phyloP scores from a whole-genome alignment of 1,139 yeast species.

The Kodamaea suecica region DNA sequence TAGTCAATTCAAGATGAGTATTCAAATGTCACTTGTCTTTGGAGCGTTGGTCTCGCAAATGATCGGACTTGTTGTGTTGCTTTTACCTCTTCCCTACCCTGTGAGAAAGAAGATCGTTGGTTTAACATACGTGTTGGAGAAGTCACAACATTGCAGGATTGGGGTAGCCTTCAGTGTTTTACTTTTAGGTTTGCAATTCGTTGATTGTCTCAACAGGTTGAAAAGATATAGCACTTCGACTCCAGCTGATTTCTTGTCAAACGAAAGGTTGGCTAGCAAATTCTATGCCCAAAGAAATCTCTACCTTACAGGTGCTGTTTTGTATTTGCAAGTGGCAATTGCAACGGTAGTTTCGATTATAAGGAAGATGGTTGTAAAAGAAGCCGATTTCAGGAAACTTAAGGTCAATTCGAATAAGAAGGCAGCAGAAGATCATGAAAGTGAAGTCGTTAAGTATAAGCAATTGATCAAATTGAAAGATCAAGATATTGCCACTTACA shows the following conservation, averaged over 20 bases:
- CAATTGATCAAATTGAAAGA: slow-evolving; percentile 45
- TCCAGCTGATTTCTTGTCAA: slow-evolving; percentile 20
- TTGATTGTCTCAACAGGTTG: slow-evolving; percentile 56
- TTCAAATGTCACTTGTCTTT: slow-evolving; percentile 45
- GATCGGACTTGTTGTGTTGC: slow-evolving; percentile 49
- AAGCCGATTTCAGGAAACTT: slow-evolving; percentile 38
- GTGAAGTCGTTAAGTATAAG: slow-evolving; percentile 37
- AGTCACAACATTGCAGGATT: slow-evolving; percentile 47
- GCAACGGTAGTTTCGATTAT: slow-evolving; percentile 56
- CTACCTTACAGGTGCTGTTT: slow-evolving; percentile 67
- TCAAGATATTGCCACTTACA: slow-evolving; percentile 47
- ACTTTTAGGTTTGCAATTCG: slow-evolving; percentile 52
- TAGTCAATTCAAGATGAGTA: slow-evolving; percentile 33
- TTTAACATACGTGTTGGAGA: slow-evolving; percentile 30
- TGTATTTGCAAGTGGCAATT: slow-evolving; percentile 58
- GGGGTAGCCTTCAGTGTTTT: slow-evolving; percentile 44
- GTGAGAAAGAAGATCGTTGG: slow-evolving; percentile 47
- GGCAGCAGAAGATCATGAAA: slow-evolving; percentile 21
- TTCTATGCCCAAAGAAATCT: slow-evolving; percentile 71
- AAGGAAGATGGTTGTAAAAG: slow-evolving; percentile 57
- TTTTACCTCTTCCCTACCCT: slow-evolving; percentile 61
- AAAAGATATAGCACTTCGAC: slow-evolving; percentile 24
- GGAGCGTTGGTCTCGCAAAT: slow-evolving; percentile 52
- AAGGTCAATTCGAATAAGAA: slow-evolving; percentile 16
- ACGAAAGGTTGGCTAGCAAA: slow-evolving; percentile 49